These are phyloP conservation scores for Aspergillus panamensis DNA, from an alignment of 495 filamentous ascomycete genomes.

Conservation along the genomic window DNA sequence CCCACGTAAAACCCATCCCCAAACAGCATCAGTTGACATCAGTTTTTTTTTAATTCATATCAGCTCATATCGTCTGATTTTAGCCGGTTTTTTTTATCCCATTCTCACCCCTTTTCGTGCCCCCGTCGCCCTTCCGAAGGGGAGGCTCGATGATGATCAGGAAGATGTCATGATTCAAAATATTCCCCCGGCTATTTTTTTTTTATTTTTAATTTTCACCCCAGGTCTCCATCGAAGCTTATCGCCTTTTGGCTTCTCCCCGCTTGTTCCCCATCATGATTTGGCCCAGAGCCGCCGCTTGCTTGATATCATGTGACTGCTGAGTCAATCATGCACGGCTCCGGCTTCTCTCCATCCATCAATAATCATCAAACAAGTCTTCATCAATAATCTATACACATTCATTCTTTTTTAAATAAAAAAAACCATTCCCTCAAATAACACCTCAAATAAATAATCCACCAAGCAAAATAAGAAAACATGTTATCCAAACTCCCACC, in stretches of 20 bases:
- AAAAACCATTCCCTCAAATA: neutral
- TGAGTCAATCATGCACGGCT: constrained; percentile 30
- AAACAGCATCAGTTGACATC: neutral
- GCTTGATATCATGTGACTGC: constrained; percentile 41
- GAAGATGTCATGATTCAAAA: constrained; percentile 4
- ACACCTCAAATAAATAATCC: neutral
- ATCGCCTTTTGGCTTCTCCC: constrained; percentile 38
- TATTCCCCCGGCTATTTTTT: neutral
- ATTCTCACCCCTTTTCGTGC: neutral
- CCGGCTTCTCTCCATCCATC: neutral
- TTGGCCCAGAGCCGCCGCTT: constrained; percentile 16
- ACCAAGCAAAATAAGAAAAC: neutral
- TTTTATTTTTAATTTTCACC: constrained; percentile 9
- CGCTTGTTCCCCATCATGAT: constrained; percentile 31
- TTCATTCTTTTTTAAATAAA: too few species aligned
- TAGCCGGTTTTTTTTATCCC: neutral
- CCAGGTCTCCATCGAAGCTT: constrained; percentile 24
- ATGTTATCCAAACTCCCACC: constrained; percentile 1
- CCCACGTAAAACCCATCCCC: neutral
- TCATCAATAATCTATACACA: too few species aligned
- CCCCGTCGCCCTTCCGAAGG: neutral
- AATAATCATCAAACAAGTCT: neutral
- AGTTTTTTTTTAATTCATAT: neutral
- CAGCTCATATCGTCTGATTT: neutral
- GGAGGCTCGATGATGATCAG: neutral